phyloP scores from a whole-genome alignment of 345 rosid genomes.

The Melaleuca quinquenervia region DNA sequence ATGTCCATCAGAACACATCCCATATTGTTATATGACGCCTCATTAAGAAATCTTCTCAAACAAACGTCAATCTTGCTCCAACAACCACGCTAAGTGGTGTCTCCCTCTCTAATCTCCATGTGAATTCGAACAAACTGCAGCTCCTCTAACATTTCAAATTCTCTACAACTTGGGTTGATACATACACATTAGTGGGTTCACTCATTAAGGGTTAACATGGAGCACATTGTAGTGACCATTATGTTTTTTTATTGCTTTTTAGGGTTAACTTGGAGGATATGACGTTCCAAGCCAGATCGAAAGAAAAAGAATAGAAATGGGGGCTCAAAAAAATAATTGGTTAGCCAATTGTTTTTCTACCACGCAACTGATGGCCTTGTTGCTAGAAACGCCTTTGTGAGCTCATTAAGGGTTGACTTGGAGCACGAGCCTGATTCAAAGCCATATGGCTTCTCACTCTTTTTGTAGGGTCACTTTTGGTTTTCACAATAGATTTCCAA shows the following conservation, averaged over 20 bases:
- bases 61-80: not conserved
- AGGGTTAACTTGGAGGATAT: not conserved
- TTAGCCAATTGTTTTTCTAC: not conserved
- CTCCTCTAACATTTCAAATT: not conserved
- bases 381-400: not conserved
- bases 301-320: not conserved
- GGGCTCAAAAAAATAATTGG: not conserved
- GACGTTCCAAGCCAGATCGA: not conserved
- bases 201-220: not conserved
- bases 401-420: not conserved
- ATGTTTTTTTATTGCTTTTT: not conserved
- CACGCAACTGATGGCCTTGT: not conserved
- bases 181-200: not conserved
- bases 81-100: not conserved
- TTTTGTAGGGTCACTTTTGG: accelerated
- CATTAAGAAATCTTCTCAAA: not conserved
- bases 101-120: not conserved
- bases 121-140: not conserved
- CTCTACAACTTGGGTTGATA: not conserved
- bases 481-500: not conserved
- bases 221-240: not conserved
- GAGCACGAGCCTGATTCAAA: not conserved
- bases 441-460: not conserved
- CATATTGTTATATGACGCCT: not conserved
- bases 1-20: not conserved